Evolutionary conservation across 2,329 filamentous ascomycete genomes (phyloP).

Genomic region (Colletotrichum orbiculare): DNA sequence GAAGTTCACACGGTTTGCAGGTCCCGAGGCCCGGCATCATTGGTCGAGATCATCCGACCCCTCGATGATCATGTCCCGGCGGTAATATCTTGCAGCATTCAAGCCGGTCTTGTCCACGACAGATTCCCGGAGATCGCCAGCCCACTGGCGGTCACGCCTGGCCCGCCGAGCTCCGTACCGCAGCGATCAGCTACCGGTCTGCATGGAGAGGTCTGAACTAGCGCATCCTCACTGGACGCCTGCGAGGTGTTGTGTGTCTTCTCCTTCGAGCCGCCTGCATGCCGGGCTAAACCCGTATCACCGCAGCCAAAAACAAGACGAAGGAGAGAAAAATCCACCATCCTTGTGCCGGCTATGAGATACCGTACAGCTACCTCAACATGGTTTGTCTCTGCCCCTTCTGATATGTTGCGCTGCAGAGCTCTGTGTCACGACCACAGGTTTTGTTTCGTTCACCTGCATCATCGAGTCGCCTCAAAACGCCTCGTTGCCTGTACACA

Average conservation of each 20-base stretch:
- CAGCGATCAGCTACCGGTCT: slow-evolving; percentile 32
- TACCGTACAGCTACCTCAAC: slow-evolving; percentile 9
- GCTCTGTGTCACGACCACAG: slow-evolving; percentile 27
- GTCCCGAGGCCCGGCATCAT: slow-evolving; percentile 14
- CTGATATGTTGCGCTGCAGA: slow-evolving; percentile 28
- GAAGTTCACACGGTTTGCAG: slow-evolving; percentile 8
- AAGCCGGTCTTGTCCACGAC: slow-evolving; percentile 21
- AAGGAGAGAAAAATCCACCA: background rate
- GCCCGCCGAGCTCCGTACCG: slow-evolving; percentile 26
- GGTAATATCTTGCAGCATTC: slow-evolving; percentile 22
- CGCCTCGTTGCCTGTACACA: slow-evolving; percentile 20
- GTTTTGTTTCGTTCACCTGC: slow-evolving; percentile 34
- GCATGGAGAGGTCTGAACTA: slow-evolving; percentile 10
- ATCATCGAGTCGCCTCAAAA: slow-evolving; percentile 35
- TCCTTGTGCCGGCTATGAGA: slow-evolving; percentile 29
- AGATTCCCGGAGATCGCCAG: slow-evolving; percentile 30
- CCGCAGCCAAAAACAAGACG: slow-evolving; percentile 2
- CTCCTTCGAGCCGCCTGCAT: slow-evolving; percentile 35
- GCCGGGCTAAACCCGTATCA: slow-evolving; percentile 33
- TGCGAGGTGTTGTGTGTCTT: slow-evolving; percentile 27
- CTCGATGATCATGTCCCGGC: slow-evolving; percentile 30
- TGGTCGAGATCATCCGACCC: slow-evolving; percentile 23
- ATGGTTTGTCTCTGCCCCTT: slow-evolving; percentile 22
- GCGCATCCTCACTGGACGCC: slow-evolving; percentile 9
- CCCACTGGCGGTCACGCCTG: slow-evolving; percentile 10